Conservation (phyloP, 1,284 basidiomycete species). For the Puccinia polysora region DNA sequence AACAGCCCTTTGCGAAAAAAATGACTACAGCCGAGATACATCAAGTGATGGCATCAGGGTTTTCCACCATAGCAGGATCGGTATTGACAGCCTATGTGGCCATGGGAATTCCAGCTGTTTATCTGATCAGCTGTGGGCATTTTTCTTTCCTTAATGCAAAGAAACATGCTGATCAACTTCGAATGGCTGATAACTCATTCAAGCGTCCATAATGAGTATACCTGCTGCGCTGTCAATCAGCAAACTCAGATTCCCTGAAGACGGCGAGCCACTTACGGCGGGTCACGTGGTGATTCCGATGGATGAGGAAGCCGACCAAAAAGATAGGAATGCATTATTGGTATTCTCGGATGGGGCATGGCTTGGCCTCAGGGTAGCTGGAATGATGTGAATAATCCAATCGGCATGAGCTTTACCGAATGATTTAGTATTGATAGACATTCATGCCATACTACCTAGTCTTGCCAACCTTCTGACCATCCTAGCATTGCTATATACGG, state of each 20-base stretch:
- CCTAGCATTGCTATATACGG: constrained; percentile 69
- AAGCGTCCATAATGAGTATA: constrained; percentile 81
- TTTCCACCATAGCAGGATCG: constrained; percentile 84
- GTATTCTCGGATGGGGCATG: constrained; percentile 80
- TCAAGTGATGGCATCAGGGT: constrained; percentile 83
- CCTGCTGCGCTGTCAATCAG: constrained; percentile 86
- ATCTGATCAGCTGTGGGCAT: constrained; percentile 67
- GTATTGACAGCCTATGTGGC: constrained; percentile 77
- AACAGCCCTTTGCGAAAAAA: constrained; percentile 73
- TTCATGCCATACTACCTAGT: constrained; percentile 1
- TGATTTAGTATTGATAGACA: constrained; percentile 58
- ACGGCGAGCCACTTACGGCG: constrained; percentile 76
- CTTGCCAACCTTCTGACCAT: constrained; percentile 58
- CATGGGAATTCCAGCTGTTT: constrained; percentile 72
- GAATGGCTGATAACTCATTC: neutral
- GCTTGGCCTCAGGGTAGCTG: constrained; percentile 79
- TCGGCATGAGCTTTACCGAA: constrained; percentile 55
- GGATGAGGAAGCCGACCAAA: constrained; percentile 59
- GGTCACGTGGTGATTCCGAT: constrained; percentile 73
- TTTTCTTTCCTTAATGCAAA: no score
- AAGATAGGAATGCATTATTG: constrained; percentile 73
- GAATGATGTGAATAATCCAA: constrained; percentile 63
- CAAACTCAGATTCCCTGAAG: constrained; percentile 77
- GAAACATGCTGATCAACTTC: neutral
- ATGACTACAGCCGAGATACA: constrained; percentile 88